Base-by-base conservation (phyloP, 306 rosid species). In the Chamaecrista fasciculata region DNA sequence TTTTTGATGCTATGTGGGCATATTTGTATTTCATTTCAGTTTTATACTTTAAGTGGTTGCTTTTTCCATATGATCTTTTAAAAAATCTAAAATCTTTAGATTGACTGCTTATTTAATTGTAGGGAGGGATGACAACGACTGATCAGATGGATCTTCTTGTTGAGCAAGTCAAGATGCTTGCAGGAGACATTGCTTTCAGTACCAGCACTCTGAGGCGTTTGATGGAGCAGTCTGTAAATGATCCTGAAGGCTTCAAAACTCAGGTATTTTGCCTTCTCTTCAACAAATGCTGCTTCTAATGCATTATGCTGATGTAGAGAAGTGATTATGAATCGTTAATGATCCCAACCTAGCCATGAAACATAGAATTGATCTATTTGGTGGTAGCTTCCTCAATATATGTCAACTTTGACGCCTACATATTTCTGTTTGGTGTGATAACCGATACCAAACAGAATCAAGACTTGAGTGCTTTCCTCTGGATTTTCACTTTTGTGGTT, bases 101-200 rank as follows among this genome's bases (percentile, higher is more conserved):
- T 66, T 58, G 20, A 58, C 39, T 67, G 61, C 68, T 69, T 56
- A 21, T 66, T 77, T 64, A 60, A 82, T 63, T 74, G 39, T 68
- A 94, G 99, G 96, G 84, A 28, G 96, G 94, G 76, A 91, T 91
- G 86, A 76, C 97, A 57, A 82, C 81, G 77, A 86, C 97, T 3
- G 99, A 95, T 87, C 99, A 95, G 77, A 84, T 83, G 83, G 99
- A 95, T 77, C 95, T 95, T 77, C 97, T 91, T 62, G 95, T 79
- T 31, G 99, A 95, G 82, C 99, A 95, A 89, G 96, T 95, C 67
- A 95, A 95, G 86, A 87, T 95, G 99, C 97, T 95, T 72, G 96
- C 97, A 55, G 99, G 96, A 67, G 99, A 95, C 73, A 80, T 95
- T 72, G 99, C 99, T 51, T 90, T 95, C 66, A 81, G 89, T 81